Evolutionary conservation across 306 rosid species (phyloP).

Genomic region (Vigna trinervia): DNA sequence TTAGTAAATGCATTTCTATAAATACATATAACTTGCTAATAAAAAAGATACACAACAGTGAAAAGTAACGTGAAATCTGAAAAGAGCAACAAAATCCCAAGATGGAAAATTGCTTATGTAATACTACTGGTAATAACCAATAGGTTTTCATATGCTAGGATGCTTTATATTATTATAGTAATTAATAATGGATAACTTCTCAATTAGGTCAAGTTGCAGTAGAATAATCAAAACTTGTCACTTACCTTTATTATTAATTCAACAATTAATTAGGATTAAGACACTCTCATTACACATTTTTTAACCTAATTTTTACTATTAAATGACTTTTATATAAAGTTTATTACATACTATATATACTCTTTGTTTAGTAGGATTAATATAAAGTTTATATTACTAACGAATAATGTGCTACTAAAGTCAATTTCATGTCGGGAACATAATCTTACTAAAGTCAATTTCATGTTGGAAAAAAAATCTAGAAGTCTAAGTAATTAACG

Average conservation of each 20-base stretch:
- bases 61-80: neutral
- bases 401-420: no score
- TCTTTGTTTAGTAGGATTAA: no score
- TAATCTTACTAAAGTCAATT: no score
- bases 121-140: neutral
- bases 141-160: no score
- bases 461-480: no score
- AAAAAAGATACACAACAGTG: neutral
- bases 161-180: neutral
- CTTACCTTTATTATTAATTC: neutral
- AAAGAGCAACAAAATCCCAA: constrained; percentile 12
- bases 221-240: neutral
- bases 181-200: neutral
- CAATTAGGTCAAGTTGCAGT: neutral
- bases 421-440: no score
- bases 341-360: no score
- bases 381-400: no score
- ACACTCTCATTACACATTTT: neutral
- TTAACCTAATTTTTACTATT: neutral
- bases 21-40: neutral
- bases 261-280: neutral
- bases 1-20: no score
- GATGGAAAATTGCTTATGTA: constrained; percentile 1
- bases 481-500: no score
- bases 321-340: neutral